Evolutionary conservation across 2,329 filamentous ascomycete species (phyloP).

Genomic region (Trichophyton mentagrophytes): DNA sequence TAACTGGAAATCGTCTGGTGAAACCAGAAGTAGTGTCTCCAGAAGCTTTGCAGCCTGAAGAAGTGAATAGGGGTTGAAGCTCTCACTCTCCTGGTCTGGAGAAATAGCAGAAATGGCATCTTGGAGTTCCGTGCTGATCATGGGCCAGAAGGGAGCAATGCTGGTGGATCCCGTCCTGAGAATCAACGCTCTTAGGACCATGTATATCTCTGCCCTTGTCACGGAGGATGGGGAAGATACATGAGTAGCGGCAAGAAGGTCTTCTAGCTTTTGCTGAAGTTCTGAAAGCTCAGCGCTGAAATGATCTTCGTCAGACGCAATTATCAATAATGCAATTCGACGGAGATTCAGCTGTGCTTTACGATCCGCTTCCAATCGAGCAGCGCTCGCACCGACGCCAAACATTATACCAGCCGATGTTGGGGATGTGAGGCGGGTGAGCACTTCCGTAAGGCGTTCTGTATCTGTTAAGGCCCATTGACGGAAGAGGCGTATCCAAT

Average conservation of each 20-base stretch:
- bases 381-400: constrained; percentile 90
- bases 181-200: constrained; percentile 70
- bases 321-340: constrained; percentile 63
- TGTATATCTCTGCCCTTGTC: constrained; percentile 78
- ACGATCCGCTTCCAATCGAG: constrained; percentile 85
- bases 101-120: constrained; percentile 63
- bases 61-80: constrained; percentile 62
- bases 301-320: constrained; percentile 63
- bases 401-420: constrained; percentile 95
- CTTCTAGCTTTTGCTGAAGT: constrained; percentile 72
- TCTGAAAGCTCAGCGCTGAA: constrained; percentile 63
- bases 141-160: constrained; percentile 75
- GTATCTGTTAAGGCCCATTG: constrained; percentile 82
- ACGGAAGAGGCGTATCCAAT: constrained; percentile 71
- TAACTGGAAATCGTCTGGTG: constrained; percentile 94
- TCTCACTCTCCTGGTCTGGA: constrained; percentile 56
- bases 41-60: constrained; percentile 90
- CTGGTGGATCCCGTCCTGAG: constrained; percentile 69
- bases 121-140: constrained; percentile 76
- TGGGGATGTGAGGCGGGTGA: constrained; percentile 66
- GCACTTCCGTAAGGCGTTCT: constrained; percentile 69
- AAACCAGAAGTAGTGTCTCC: constrained; percentile 71
- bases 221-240: constrained; percentile 85
- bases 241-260: constrained; percentile 69
- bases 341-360: constrained; percentile 84